These are phyloP conservation scores for Zygosaccharomyces bisporus DNA, from an alignment of 805 yeast genomes.

Conservation along the genomic window DNA sequence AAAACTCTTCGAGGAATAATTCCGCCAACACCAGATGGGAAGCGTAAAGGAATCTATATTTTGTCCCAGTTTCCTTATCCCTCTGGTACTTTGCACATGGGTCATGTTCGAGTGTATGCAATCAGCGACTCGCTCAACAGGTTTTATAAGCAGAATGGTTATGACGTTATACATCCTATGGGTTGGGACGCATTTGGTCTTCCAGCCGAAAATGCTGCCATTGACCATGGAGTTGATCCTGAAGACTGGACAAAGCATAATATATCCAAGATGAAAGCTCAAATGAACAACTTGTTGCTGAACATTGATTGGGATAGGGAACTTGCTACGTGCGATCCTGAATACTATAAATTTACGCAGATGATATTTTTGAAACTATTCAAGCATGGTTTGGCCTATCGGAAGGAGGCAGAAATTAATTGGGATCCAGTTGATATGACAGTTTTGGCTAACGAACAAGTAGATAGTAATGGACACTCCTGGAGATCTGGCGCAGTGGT, in stretches of 20 bases:
- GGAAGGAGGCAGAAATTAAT: constrained; percentile 82
- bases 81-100: constrained; percentile 88
- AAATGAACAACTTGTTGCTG: constrained; percentile 71
- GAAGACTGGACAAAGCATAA: constrained; percentile 77
- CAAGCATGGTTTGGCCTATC: constrained; percentile 78
- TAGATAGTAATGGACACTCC: constrained; percentile 82
- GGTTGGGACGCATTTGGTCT: constrained; percentile 99
- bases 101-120: constrained; percentile 90
- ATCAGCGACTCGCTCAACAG: constrained; percentile 82
- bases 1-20: constrained; percentile 21
- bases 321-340: constrained; percentile 78
- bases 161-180: constrained; percentile 87
- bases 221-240: constrained; percentile 77
- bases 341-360: constrained; percentile 91
- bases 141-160: constrained; percentile 71
- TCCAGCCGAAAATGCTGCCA: constrained; percentile 98
- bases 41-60: constrained; percentile 42
- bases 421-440: constrained; percentile 98
- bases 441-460: constrained; percentile 95
- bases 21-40: not conserved
- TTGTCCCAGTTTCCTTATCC: constrained; percentile 96
- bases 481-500: constrained; percentile 98
- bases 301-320: constrained; percentile 95
- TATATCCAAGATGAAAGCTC: constrained; percentile 81
- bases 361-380: constrained; percentile 69